A percentile compares a stretch with the other conserved stretches of the same genome.
These are phyloP conservation scores for Trametes sp. DNA, from an alignment of 1,284 basidiomycete species.

Conservation along the genomic window DNA sequence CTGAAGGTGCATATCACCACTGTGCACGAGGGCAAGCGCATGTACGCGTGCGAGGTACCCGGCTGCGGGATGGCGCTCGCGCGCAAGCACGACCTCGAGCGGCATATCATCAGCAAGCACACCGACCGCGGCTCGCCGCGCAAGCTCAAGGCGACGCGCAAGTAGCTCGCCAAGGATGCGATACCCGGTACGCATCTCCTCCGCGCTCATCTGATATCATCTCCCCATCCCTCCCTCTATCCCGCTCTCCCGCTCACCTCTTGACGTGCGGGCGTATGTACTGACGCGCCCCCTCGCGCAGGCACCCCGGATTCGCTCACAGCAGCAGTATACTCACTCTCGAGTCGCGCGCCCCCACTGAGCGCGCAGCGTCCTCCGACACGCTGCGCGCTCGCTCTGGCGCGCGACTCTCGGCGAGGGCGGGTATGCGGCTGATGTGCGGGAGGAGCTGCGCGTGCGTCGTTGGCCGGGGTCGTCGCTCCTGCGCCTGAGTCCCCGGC, in stretches of 20 bases:
- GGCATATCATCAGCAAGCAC: slow-evolving; percentile 18
- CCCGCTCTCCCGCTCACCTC: neutral
- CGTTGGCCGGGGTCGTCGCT: slow-evolving; percentile 1
- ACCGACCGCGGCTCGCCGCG: slow-evolving; percentile 23
- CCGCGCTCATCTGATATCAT: neutral
- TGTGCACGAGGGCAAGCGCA: slow-evolving; percentile 13
- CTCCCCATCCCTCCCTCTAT: neutral
- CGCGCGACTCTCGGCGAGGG: slow-evolving; percentile 8
- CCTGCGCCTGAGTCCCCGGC: neutral
- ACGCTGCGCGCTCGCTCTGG: slow-evolving; percentile 7
- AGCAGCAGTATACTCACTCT: slow-evolving; percentile 3
- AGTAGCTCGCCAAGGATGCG: slow-evolving; percentile 4
- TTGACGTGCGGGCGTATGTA: neutral
- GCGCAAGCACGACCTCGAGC: slow-evolving; percentile 24
- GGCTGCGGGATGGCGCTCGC: slow-evolving; percentile 11
- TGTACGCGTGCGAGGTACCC: neutral
- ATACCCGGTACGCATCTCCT: slow-evolving; percentile 14
- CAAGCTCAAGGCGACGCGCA: neutral
- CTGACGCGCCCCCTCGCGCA: neutral
- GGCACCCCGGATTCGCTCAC: slow-evolving; percentile 9
- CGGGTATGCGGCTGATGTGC: slow-evolving; percentile 12
- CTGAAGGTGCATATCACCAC: slow-evolving; percentile 16
- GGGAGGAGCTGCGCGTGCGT: slow-evolving; percentile 12
- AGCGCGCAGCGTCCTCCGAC: neutral
- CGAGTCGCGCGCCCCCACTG: slow-evolving; percentile 9